Evolutionary conservation across 2,329 filamentous ascomycete species (phyloP), one percentile per base, ranked within the genome.

Genomic region (Pseudogymnoascus pannorum): DNA sequence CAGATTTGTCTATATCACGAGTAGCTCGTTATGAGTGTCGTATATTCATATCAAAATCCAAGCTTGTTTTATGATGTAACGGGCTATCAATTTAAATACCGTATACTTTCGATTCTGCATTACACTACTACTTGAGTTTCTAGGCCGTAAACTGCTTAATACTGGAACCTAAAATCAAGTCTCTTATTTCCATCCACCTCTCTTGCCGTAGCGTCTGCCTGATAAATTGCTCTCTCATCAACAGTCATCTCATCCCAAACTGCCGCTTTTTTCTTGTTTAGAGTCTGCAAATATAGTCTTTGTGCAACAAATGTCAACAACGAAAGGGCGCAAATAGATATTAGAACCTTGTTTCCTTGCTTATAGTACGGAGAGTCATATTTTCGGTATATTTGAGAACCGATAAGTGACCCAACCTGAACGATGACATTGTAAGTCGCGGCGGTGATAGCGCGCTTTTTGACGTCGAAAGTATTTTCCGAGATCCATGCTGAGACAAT

Each of bases 311-410:
- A 85, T 0, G 79, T 66, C 0, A 78, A 69, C 7, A 84, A 67
- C 18, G 78, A 77, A 26, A 82, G 75, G 0, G 75, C 75, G 2
- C 79, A 73, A 57, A 86, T 75, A 1, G 75, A 79, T 22, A 87
- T 78, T 57, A 84, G 75, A 2, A 84, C 78, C 22, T 75, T 81
- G 72, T 86, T 86, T 7, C 83, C 83, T 3, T 68, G 76, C 62
- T 81, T 79, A 68, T 85, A 86, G 66, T 81, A 79, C 0, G 83
- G 82, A 5, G 75, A 75, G 61, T 86, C 83, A 61, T 78, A 75
- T 1, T 69, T 67, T 16, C 79, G 75, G 65, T 83, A 83, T 62
- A 83, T 80, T 65, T 83, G 75, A 42, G 69, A 64, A 2, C 59
- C 57, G 29, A 75, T 70, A 8, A 79, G 70, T 14, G 74, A 76